phyloP scores from a whole-genome alignment of 1,139 yeast species.

The Pichia sp. region DNA sequence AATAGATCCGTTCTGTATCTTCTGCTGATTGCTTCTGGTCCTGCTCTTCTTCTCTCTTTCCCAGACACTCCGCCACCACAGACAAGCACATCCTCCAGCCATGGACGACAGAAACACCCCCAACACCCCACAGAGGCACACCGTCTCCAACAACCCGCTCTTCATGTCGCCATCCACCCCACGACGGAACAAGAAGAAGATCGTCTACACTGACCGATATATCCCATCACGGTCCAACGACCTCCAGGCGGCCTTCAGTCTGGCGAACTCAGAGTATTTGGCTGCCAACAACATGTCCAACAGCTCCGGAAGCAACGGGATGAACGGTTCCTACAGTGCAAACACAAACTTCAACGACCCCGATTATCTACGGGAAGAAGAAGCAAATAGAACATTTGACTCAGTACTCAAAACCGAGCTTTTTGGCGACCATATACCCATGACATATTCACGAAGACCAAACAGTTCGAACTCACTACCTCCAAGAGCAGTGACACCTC shows the following conservation, averaged over 20 bases:
- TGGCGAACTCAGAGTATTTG: conserved; percentile 36
- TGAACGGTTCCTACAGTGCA: background rate
- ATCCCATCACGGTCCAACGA: conserved; percentile 89
- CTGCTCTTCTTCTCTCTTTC: background rate
- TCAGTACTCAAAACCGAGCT: conserved; percentile 85
- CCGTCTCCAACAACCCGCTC: conserved; percentile 10
- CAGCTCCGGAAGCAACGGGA: background rate
- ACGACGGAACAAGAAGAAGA: conserved; percentile 40
- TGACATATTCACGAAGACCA: conserved; percentile 16
- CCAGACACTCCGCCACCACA: conserved; percentile 26
- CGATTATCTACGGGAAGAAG: conserved; percentile 68
- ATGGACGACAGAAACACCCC: conserved; percentile 15
- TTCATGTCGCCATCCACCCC: conserved; percentile 32
- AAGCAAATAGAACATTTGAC: conserved; percentile 85
- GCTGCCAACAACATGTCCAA: conserved; percentile 4
- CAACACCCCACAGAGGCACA: conserved; percentile 22
- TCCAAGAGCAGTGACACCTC: conserved; percentile 29
- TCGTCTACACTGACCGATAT: conserved; percentile 74
- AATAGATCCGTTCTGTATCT: no score
- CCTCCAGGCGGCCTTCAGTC: conserved; percentile 81
- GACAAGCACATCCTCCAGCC: conserved; percentile 6
- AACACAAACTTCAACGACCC: conserved; percentile 51
- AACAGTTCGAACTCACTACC: conserved; percentile 20
- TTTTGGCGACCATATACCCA: conserved; percentile 68
- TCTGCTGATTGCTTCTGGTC: no score